A percentile compares a stretch with the other conserved stretches of the same genome.
Evolutionary conservation across 495 filamentous ascomycete genomes (phyloP).

Genomic region (Tricharina praecox): DNA sequence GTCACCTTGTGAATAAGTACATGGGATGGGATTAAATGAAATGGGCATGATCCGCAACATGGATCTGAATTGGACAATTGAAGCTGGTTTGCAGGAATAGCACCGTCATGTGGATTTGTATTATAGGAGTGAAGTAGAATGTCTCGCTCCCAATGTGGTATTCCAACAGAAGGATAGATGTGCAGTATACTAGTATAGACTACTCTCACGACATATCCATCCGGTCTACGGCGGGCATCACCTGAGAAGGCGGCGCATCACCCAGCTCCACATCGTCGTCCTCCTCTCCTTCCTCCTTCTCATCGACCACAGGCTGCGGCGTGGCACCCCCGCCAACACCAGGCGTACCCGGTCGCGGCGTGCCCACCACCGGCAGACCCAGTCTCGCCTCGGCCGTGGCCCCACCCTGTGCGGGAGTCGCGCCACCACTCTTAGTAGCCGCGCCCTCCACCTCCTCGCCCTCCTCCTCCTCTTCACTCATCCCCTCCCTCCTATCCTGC

Average conservation of each 20-base stretch:
- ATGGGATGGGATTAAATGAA: no score
- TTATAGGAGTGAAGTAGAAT: no score
- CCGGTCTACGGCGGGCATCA: conserved; percentile 22
- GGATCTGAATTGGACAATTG: no score
- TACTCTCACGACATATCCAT: conserved; percentile 19
- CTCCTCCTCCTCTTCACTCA: conserved; percentile 37
- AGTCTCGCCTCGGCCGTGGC: conserved; percentile 29
- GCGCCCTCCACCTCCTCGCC: conserved; percentile 46
- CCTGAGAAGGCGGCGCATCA: conserved; percentile 14
- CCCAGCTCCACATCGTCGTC: conserved; percentile 22
- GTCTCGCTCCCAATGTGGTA: no score
- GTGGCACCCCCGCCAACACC: conserved; percentile 31
- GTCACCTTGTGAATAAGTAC: no score
- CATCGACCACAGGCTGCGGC: conserved; percentile 29
- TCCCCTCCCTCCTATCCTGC: conserved; percentile 33
- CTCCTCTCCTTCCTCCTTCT: conserved; percentile 45
- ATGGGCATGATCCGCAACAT: no score
- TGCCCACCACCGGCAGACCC: conserved; percentile 26
- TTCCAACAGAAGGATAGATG: no score
- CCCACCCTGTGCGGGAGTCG: conserved; percentile 25
- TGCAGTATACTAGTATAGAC: no score
- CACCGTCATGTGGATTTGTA: no score
- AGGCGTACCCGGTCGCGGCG: conserved; percentile 27
- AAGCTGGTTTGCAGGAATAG: no score
- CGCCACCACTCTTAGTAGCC: conserved; percentile 23